A percentile compares a stretch with the other conserved stretches of the same genome.
Conservation (phyloP, 2,329 filamentous ascomycete species). For the Biscogniauxia mediterranea region DNA sequence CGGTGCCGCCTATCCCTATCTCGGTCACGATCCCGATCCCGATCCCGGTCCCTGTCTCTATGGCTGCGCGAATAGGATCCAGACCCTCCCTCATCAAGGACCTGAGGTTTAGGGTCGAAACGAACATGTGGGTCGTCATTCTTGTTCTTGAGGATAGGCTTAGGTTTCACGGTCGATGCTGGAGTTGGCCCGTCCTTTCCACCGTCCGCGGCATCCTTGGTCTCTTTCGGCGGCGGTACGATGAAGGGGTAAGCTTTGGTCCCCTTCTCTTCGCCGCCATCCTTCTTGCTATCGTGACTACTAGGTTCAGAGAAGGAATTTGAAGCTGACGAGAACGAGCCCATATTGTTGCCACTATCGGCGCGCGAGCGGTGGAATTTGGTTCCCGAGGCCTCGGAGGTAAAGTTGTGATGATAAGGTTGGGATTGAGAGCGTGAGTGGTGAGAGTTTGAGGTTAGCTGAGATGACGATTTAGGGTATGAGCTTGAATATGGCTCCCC, state of each 20-base stretch:
- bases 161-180: conserved; percentile 43
- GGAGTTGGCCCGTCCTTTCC: conserved; percentile 31
- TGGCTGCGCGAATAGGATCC: conserved; percentile 36
- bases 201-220: conserved; percentile 19
- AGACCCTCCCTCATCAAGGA: conserved; percentile 34
- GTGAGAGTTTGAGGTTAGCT: not conserved
- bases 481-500: conserved; percentile 17
- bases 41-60: conserved; percentile 27
- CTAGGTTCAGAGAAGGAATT: not conserved
- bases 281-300: conserved; percentile 17
- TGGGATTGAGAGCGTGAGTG: conserved; percentile 14
- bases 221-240: conserved; percentile 34
- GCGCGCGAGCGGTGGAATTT: conserved; percentile 11
- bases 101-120: conserved; percentile 45
- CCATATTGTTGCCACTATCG: conserved; percentile 12
- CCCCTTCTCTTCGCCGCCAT: conserved; percentile 28
- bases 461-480: conserved; percentile 14
- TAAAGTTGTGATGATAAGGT: conserved; percentile 17
- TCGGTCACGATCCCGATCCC: conserved; percentile 36
- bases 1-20: conserved; percentile 29
- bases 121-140: conserved; percentile 54
- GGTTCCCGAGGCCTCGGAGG: not conserved
- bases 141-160: conserved; percentile 61
- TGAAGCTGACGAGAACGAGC: conserved; percentile 1
- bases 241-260: conserved; percentile 40